Evolutionary conservation across 2,329 filamentous ascomycete genomes (phyloP).

Genomic region (Trichoderma koningiopsis): DNA sequence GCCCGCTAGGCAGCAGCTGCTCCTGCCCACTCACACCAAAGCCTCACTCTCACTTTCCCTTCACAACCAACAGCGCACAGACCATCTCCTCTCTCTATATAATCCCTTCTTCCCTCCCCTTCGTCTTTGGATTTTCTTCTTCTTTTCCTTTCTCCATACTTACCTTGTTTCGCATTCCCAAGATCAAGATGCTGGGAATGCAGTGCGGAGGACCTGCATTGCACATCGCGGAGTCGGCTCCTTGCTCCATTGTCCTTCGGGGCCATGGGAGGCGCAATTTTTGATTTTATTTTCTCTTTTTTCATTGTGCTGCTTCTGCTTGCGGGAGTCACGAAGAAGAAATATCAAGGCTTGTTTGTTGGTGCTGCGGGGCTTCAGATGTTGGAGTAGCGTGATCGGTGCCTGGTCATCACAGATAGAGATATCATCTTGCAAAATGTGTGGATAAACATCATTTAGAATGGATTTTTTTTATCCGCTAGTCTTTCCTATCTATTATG

Average conservation of each 20-base stretch:
- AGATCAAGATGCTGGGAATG: constrained; percentile 47
- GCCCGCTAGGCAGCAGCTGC: constrained; percentile 14
- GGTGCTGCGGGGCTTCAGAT: background rate
- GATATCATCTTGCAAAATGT: no score
- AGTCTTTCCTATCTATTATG: background rate
- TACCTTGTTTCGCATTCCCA: constrained; percentile 49
- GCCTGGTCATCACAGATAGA: background rate
- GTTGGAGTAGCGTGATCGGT: background rate
- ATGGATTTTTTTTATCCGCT: constrained; percentile 2
- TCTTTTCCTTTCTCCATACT: constrained; percentile 51
- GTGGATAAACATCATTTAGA: background rate
- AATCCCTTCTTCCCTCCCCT: background rate
- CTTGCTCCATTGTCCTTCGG: constrained; percentile 53
- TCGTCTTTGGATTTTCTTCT: constrained; percentile 26
- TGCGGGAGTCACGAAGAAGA: constrained; percentile 49
- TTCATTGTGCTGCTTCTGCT: constrained; percentile 48
- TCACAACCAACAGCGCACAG: constrained; percentile 23
- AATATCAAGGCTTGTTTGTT: background rate
- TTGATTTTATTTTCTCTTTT: constrained; percentile 51
- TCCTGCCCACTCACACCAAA: background rate
- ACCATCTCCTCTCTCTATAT: constrained; percentile 23
- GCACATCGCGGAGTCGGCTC: constrained; percentile 52
- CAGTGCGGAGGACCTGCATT: constrained; percentile 53
- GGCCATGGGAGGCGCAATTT: constrained; percentile 55
- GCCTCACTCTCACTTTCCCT: background rate